phyloP scores from a whole-genome alignment of 768 basidiomycete species.

The Tulasnella sp. region DNA sequence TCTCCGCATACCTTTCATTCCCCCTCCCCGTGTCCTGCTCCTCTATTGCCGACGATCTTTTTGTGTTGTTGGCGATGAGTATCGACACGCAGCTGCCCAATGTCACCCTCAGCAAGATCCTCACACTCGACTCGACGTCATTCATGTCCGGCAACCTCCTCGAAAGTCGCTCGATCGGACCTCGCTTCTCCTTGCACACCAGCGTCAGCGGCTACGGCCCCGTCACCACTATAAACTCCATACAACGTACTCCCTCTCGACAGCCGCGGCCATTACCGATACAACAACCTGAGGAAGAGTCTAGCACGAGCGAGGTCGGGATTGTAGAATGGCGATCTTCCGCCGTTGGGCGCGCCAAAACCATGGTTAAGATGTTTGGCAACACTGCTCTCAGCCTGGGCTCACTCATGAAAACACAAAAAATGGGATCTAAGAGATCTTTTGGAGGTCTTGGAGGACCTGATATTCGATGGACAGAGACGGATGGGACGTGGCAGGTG shows the following conservation, averaged over 20 bases:
- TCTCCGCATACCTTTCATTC: too few species aligned
- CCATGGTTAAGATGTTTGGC: slow-evolving; percentile 1
- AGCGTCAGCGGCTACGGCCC: slow-evolving; percentile 8
- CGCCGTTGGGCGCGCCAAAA: slow-evolving; percentile 2
- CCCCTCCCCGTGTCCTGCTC: too few species aligned
- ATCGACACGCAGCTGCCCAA: background rate
- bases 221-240: slow-evolving; percentile 7
- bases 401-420: slow-evolving; percentile 4
- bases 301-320: slow-evolving; percentile 4
- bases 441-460: slow-evolving; percentile 9
- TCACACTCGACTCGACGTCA: slow-evolving; percentile 10
- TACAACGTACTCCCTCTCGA: background rate
- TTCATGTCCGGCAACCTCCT: slow-evolving; percentile 14
- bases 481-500: slow-evolving; percentile 15
- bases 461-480: slow-evolving; percentile 8
- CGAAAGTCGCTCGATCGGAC: background rate
- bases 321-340: slow-evolving; percentile 8
- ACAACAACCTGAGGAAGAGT: too few species aligned
- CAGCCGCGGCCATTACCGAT: too few species aligned
- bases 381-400: slow-evolving; percentile 2
- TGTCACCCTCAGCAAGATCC: slow-evolving; percentile 6
- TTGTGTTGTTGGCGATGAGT: too few species aligned
- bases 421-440: background rate
- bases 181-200: slow-evolving; percentile 10
- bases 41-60: too few species aligned